These are phyloP conservation scores for Yamadazyma aaseri DNA, from an alignment of 1,139 yeast genomes.

Conservation along the genomic window DNA sequence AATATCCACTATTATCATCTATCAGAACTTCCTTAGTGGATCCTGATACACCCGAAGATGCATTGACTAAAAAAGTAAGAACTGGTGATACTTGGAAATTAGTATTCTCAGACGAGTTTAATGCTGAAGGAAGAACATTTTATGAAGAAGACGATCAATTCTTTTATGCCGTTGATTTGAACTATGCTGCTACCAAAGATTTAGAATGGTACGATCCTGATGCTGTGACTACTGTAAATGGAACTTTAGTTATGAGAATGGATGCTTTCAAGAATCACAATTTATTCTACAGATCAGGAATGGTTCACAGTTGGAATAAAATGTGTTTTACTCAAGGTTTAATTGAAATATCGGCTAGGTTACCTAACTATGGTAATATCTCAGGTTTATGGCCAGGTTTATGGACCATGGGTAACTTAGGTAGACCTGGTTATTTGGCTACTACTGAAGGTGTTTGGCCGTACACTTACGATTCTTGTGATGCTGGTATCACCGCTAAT, in stretches of 20 bases:
- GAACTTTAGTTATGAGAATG: conserved; percentile 62
- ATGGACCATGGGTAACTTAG: conserved; percentile 86
- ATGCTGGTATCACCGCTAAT: conserved; percentile 87
- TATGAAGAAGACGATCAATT: conserved; percentile 84
- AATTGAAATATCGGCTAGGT: conserved; percentile 64
- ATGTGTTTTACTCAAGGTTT: conserved; percentile 77
- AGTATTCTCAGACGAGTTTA: conserved; percentile 83
- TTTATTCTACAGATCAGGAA: conserved; percentile 75
- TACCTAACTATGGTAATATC: conserved; percentile 69
- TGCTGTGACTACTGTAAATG: conserved; percentile 67
- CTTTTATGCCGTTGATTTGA: conserved; percentile 72
- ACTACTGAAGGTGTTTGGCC: conserved; percentile 90
- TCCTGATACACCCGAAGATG: conserved; percentile 72
- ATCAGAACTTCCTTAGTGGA: conserved; percentile 65
- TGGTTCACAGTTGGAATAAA: conserved; percentile 85
- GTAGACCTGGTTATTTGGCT: conserved; percentile 78
- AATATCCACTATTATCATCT: conserved; percentile 59
- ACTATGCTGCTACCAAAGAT: conserved; percentile 79
- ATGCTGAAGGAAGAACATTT: conserved; percentile 78
- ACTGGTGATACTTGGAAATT: conserved; percentile 67
- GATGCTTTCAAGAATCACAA: conserved; percentile 75
- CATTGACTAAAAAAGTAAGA: conserved; percentile 40
- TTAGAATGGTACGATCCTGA: conserved; percentile 90
- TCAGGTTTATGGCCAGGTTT: conserved; percentile 89
- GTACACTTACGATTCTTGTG: conserved; percentile 76